phyloP scores from a whole-genome alignment of 2,329 filamentous ascomycete genomes.

The Spiromastix sp. region DNA sequence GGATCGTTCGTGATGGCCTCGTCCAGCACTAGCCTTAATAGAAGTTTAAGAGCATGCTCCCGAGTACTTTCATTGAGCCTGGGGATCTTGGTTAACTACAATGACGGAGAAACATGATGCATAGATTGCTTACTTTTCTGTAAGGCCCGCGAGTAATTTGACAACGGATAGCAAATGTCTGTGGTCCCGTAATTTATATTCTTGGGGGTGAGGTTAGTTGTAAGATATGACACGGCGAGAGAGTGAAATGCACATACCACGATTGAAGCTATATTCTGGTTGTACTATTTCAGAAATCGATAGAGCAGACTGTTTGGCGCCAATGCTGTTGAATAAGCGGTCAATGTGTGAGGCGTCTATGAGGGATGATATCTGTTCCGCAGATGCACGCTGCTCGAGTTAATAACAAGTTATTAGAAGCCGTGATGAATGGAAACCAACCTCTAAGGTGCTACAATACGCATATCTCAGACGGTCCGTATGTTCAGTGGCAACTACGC shows the following conservation, averaged over 20 bases:
- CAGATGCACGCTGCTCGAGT: constrained; percentile 17
- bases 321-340: constrained; percentile 48
- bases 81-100: constrained; percentile 2
- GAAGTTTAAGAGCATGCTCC: constrained; percentile 20
- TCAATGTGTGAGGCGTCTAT: constrained; percentile 34
- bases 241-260: constrained; percentile 6
- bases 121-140: constrained; percentile 18
- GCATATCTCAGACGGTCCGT: constrained; percentile 47
- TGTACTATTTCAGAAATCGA: constrained; percentile 19
- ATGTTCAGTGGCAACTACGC: constrained; percentile 42
- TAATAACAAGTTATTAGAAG: constrained; percentile 6
- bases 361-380: constrained; percentile 21
- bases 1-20: constrained; percentile 20
- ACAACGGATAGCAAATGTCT: constrained; percentile 24
- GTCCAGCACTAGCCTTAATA: constrained; percentile 30
- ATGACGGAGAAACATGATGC: constrained; percentile 2
- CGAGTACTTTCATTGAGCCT: constrained; percentile 26
- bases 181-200: constrained; percentile 9
- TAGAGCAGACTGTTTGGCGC: constrained; percentile 42
- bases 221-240: not conserved
- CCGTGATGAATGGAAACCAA: constrained; percentile 23
- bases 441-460: constrained; percentile 47
- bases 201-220: constrained; percentile 7
- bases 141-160: constrained; percentile 21
- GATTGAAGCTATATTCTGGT: constrained; percentile 17